A percentile compares a stretch with the other conserved stretches of the same genome.
Evolutionary conservation across 148 eudicot genomes (phyloP).

Genomic region (Selenicereus undatus): DNA sequence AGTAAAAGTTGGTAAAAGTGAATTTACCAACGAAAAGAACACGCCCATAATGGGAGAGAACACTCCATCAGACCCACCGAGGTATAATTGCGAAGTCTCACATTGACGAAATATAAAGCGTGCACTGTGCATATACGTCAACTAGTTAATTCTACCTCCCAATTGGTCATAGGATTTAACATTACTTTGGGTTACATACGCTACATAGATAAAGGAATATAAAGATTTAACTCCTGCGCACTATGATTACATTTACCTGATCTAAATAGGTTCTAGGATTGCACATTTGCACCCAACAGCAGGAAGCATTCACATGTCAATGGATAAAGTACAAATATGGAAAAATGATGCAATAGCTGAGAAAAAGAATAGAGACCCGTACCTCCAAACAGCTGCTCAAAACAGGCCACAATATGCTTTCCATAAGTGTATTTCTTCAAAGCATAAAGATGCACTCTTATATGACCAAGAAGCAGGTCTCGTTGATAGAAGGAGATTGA

Average conservation of each 20-base stretch:
- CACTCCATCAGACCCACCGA: too few relatives aligned
- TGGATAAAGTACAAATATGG: not conserved
- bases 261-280: not conserved
- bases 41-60: too few relatives aligned
- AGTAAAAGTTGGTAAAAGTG: too few relatives aligned
- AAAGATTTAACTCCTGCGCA: not conserved
- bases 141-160: not conserved
- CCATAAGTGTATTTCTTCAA: conserved; percentile 74
- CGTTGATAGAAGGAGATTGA: conserved; percentile 25
- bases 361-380: not conserved
- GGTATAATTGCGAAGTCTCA: not conserved
- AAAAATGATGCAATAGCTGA: not conserved
- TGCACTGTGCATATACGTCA: not conserved
- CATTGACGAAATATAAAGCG: not conserved
- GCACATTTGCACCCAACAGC: not conserved
- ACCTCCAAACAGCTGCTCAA: conserved; percentile 62
- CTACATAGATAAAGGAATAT: not conserved
- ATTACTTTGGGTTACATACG: not conserved
- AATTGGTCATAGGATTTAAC: not conserved
- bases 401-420: conserved; percentile 64
- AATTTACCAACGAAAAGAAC: too few relatives aligned
- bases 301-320: not conserved
- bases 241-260: not conserved
- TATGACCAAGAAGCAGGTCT: conserved; percentile 45
- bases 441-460: conserved; percentile 52